Base-by-base conservation (phyloP, 176 grass and related monocot genomes). In the Oryza meyeriana region DNA sequence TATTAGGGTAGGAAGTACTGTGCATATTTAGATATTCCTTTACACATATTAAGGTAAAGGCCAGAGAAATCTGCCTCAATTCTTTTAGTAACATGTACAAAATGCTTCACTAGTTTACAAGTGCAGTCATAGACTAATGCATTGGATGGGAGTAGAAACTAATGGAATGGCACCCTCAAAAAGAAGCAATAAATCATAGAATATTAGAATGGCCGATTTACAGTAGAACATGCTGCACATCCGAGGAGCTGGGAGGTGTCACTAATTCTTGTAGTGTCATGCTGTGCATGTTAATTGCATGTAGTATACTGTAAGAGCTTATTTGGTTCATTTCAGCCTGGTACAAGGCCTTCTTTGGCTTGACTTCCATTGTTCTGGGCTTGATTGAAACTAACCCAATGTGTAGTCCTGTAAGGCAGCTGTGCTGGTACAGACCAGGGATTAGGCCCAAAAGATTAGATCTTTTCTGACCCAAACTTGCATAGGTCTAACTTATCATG, bases 381-480 rank as follows among this genome's bases (percentile, higher is more conserved):
- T 28, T 79, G 61, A n/a, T 2, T 59, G 48, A 68, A 39, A 45
- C 28, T 70, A 79, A 22, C 12, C 18, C 74, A 84, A 74, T 61
- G 29, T 72, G 39, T 66, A 72, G 67, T 34, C 42, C 72, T 77
- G 34, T 59, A 18, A 42, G 65, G 47, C 48, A 33, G 41, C 29
- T 83, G 40, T 63, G 22, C 22, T 74, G 69, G 71, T 58, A 50
- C 16, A 20, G 47, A 50, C 17, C 16, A 6, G 24, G 18, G 39
- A 24, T 12, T 47, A 71, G 72, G 73, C 32, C 73, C 64, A 69
- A 62, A 71, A 48, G 22, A 41, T 66, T 27, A 35, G 33, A 34
- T 8, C 3, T 72, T 55, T 78, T 71, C n/a, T 85, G 55, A 57
- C 66, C 75, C 66, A 72, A 79, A 36, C 22, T 48, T 88, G 26